Base-by-base conservation (phyloP, 345 rosid species). In the Bretschneidera sinensis region DNA sequence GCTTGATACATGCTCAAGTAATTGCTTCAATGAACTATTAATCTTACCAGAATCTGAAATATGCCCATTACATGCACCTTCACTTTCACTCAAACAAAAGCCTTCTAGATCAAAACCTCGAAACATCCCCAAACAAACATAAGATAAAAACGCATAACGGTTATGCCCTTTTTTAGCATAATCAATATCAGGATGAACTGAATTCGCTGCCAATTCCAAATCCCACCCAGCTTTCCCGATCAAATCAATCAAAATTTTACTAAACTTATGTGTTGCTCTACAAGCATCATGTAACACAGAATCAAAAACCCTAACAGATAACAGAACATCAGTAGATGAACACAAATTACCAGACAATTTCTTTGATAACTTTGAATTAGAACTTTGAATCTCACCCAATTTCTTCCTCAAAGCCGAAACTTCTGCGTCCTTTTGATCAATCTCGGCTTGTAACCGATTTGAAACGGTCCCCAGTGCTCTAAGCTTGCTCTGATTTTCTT, bases 401-500 rank as follows among this genome's bases (percentile, higher is more conserved):
- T 74, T 84, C 64, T 67, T 80, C 83, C 79, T 86, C 74, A 86
- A 73, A 20, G 67, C 67, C 49, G 63, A 69, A 34, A 88, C 96
- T 55, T 83, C 75, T 21, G 66, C 70, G 47, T 84, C 96, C 65
- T 84, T 85, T 6, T 69, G 71, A 69, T 94, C 97, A 59, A 94
- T 89, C 69, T 84, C 89, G 45, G 75, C 84, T 70, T 94, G 99
- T 63, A 90, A 75, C 39, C 89, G 83, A 61, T 87, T 79, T 0
- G 96, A 87, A 17, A 89, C 78, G 2, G 78, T 83, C 65, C 71
- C 92, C 43, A 94, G 65, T 51, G 85, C 78, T 54, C 99, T 75
- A 62, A 94, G 81, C 84, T 87, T 90, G 89, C 94, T 90, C 66
- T 94, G 99, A 69, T 94, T 90, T 78, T 94, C 97, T 50, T 84